These are phyloP conservation scores for Dictyostelium discoideum DNA, from an alignment of 78 protist genomes.

Conservation along the genomic window DNA sequence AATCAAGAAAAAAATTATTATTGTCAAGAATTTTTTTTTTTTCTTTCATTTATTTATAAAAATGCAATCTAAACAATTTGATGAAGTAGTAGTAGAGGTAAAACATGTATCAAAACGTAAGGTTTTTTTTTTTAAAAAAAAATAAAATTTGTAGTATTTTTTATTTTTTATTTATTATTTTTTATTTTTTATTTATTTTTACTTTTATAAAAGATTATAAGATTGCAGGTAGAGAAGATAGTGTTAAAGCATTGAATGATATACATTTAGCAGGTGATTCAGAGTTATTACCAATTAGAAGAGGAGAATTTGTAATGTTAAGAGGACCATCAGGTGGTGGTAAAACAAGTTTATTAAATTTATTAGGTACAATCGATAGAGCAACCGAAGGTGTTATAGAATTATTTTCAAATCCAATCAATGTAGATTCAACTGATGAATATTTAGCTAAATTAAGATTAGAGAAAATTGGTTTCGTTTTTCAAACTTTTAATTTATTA, in stretches of 20 bases:
- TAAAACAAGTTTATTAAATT: constrained; percentile 94
- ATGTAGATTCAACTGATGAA: constrained; percentile 75
- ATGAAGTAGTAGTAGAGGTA: constrained; percentile 53
- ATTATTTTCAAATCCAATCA: constrained; percentile 79
- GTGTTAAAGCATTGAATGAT: constrained; percentile 86
- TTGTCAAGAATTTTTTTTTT: too few relatives aligned
- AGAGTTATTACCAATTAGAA: constrained; percentile 58
- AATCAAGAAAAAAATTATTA: too few relatives aligned
- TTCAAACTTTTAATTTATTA: constrained; percentile 96
- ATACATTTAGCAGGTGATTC: constrained; percentile 77
- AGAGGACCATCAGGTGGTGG: constrained; percentile 98
- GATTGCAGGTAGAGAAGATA: constrained; percentile 86
- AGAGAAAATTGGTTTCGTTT: constrained; percentile 93
- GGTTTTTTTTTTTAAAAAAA: neutral
- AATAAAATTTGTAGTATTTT: neutral
- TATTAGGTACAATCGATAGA: constrained; percentile 94
- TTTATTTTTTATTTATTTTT: neutral
- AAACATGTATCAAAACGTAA: constrained; percentile 78
- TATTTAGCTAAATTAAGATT: constrained; percentile 90
- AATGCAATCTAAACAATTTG: constrained; percentile 52
- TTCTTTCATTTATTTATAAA: neutral
- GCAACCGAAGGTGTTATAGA: constrained; percentile 85
- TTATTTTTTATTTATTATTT: too few relatives aligned
- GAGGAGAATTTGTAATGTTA: constrained; percentile 96
- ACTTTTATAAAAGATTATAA: constrained; percentile 53